These are phyloP conservation scores for Euphorbia schlechtendalii DNA, from an alignment of 441 rosid genomes.

Conservation along the genomic window DNA sequence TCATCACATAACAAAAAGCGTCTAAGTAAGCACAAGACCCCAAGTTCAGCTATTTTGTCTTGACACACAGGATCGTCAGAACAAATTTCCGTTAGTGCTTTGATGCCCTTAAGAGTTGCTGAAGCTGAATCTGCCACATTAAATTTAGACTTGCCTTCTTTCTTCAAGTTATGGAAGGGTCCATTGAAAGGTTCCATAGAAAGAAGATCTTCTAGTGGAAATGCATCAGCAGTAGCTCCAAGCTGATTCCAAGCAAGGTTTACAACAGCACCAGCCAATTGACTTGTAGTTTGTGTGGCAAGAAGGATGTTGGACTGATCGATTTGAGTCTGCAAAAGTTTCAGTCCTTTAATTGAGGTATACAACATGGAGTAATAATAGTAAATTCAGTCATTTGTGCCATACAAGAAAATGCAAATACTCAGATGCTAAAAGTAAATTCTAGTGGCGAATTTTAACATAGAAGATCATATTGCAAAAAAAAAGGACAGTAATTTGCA, in stretches of 20 bases:
- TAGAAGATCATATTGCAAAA: neutral
- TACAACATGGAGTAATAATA: conserved; percentile 13
- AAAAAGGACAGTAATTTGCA: conserved; percentile 3
- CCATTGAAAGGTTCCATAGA: conserved; percentile 76
- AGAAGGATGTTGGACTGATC: conserved; percentile 66
- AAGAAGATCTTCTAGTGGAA: conserved; percentile 79
- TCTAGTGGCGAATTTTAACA: conserved; percentile 1
- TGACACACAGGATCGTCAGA: conserved; percentile 61
- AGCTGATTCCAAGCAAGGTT: conserved; percentile 63
- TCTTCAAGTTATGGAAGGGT: conserved; percentile 60
- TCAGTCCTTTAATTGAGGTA: conserved; percentile 1
- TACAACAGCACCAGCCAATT: conserved; percentile 75
- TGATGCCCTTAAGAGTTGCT: conserved; percentile 82
- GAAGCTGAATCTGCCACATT: conserved; percentile 83
- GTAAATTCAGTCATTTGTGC: conserved; percentile 10
- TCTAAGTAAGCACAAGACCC: conserved; percentile 76
- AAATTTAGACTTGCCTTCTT: conserved; percentile 51
- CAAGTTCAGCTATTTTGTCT: conserved; percentile 56
- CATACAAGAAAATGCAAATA: neutral
- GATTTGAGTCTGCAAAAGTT: conserved; percentile 56
- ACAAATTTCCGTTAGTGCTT: conserved; percentile 79
- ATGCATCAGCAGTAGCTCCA: conserved; percentile 35
- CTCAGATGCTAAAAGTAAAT: conserved; percentile 16
- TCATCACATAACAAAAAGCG: conserved; percentile 81
- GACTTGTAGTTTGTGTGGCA: conserved; percentile 64